phyloP scores from a whole-genome alignment of 305 asterid species.

The Fraxinus latifolia region DNA sequence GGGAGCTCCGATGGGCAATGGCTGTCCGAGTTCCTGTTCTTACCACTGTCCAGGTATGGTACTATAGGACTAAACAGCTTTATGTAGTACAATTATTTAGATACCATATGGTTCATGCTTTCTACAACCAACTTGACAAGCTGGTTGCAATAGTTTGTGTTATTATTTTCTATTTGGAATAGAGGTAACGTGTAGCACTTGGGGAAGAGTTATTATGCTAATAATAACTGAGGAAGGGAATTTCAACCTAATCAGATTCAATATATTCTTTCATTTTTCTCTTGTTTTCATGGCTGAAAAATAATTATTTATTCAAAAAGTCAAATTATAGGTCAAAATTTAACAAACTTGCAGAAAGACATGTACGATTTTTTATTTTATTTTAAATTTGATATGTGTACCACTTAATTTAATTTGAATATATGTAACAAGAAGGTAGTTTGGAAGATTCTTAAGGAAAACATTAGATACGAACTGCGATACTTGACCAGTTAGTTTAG shows the following conservation, averaged over 20 bases:
- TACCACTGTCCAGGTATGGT: constrained; percentile 76
- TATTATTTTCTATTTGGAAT: neutral
- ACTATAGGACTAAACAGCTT: neutral
- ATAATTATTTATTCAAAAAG: neutral
- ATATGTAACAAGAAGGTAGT: neutral
- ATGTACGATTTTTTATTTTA: neutral
- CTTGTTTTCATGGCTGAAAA: neutral
- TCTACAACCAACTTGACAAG: neutral
- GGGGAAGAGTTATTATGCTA: constrained; percentile 17
- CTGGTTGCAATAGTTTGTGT: neutral
- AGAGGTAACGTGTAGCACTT: neutral
- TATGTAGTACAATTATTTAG: neutral
- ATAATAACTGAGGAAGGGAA: neutral
- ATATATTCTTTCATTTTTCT: neutral
- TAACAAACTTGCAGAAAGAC: neutral
- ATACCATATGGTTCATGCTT: neutral
- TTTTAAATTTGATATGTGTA: neutral
- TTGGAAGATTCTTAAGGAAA: neutral
- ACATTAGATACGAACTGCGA: neutral
- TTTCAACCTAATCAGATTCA: neutral
- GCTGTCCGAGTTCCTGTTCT: constrained; percentile 93
- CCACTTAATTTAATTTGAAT: neutral
- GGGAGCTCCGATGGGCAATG: constrained; percentile 98
- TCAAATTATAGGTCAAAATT: neutral
- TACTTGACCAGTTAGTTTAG: neutral